Conservation (phyloP, 2,329 filamentous ascomycete genomes). For the Xylariaceae sp. region DNA sequence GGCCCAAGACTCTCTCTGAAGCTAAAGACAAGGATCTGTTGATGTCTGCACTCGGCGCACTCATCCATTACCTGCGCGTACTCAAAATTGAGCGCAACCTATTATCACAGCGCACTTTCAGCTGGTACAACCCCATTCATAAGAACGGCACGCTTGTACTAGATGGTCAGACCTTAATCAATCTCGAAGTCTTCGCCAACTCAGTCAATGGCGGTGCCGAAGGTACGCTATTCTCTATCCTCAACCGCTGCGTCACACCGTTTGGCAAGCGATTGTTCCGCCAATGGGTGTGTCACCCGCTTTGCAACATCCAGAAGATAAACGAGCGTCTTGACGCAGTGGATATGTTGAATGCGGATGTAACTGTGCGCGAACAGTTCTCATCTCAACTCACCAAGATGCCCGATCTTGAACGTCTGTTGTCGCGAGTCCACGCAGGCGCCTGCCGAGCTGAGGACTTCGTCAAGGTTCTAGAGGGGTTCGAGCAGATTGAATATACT, state of each 20-base stretch:
- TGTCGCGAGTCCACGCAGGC: constrained; percentile 89
- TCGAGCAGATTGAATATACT: constrained; percentile 95
- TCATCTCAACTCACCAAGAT: constrained; percentile 82
- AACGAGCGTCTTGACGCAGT: constrained; percentile 89
- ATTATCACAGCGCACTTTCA: constrained; percentile 85
- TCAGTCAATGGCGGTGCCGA: constrained; percentile 78
- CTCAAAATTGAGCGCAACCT: constrained; percentile 86
- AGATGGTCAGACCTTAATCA: constrained; percentile 93
- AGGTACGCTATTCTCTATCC: constrained; percentile 81
- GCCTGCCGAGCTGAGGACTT: constrained; percentile 91
- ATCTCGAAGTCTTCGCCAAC: constrained; percentile 95
- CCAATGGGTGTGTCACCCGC: constrained; percentile 94
- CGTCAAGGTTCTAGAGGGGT: constrained; percentile 86
- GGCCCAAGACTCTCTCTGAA: constrained; percentile 71
- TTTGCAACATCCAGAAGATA: constrained; percentile 81
- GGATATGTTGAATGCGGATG: constrained; percentile 82
- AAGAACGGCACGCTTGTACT: constrained; percentile 87
- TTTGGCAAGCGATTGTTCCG: constrained; percentile 95
- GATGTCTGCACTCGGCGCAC: constrained; percentile 86
- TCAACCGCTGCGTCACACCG: constrained; percentile 92
- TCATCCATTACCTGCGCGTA: constrained; percentile 78
- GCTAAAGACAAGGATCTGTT: constrained; percentile 71
- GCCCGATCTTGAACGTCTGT: constrained; percentile 88
- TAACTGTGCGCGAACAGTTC: constrained; percentile 76
- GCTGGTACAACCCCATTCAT: constrained; percentile 84